Evolutionary conservation across 2,329 filamentous ascomycete genomes (phyloP).

Genomic region (Colletotrichum sansevieriae): DNA sequence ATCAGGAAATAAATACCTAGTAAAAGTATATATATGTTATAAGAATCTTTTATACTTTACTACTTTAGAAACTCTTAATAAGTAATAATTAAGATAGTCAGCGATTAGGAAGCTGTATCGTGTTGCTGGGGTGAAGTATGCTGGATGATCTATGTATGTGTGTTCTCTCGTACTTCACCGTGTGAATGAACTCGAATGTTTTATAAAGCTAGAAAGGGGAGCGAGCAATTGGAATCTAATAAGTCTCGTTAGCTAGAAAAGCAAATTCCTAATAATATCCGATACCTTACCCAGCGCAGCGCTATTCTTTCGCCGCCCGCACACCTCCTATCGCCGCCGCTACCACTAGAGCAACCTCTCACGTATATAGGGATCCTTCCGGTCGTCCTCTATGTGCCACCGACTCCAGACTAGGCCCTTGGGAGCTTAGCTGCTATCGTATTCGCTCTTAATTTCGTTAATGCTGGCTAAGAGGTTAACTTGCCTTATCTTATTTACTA

Average conservation of each 20-base stretch:
- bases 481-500: constrained; percentile 1
- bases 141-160: background rate
- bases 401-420: constrained; percentile 1
- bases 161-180: background rate
- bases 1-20: no score
- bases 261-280: background rate
- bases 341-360: background rate
- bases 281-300: background rate
- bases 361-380: background rate
- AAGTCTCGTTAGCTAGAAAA: background rate
- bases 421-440: background rate
- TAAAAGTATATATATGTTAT: no score
- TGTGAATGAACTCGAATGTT: background rate
- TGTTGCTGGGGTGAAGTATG: background rate
- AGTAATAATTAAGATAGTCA: no score
- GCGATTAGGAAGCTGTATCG: constrained; percentile 5
- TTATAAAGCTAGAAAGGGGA: background rate
- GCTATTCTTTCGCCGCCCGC: background rate
- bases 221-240: background rate
- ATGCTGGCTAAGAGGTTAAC: background rate
- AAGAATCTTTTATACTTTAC: no score
- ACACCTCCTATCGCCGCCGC: background rate
- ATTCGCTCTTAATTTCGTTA: background rate
- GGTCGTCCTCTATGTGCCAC: background rate
- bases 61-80: no score